Evolutionary conservation across 202 grass and related monocot species (phyloP).

Genomic region (Zizania palustris): DNA sequence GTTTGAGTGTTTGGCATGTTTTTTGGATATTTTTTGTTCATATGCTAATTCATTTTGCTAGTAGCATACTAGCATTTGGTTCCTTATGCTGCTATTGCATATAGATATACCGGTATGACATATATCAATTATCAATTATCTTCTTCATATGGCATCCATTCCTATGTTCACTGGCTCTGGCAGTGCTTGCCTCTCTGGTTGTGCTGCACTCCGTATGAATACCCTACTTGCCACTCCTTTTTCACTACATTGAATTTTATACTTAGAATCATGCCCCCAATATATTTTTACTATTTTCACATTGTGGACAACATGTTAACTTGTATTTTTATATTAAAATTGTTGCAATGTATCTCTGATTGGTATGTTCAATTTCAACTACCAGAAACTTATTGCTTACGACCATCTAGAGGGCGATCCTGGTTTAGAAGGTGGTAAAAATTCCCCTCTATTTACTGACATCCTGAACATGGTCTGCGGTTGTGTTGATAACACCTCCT

Average conservation of each 20-base stretch:
- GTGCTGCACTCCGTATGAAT: slow-evolving; percentile 11
- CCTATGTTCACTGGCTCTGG: slow-evolving; percentile 1
- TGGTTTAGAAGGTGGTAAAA: slow-evolving; percentile 92
- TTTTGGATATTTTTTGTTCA: slow-evolving; percentile 24
- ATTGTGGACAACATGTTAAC: slow-evolving; percentile 9
- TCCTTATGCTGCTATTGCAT: neutral
- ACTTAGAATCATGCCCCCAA: slow-evolving; percentile 15
- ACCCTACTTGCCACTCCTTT: slow-evolving; percentile 2
- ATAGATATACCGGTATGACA: no score
- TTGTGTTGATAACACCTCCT: slow-evolving; percentile 93
- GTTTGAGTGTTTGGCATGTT: neutral
- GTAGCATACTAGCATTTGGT: slow-evolving; percentile 27
- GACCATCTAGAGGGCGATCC: slow-evolving; percentile 99
- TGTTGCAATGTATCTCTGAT: slow-evolving; percentile 39
- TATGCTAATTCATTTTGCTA: slow-evolving; percentile 8
- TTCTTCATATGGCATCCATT: neutral
- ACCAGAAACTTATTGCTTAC: slow-evolving; percentile 99
- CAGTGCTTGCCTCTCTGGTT: slow-evolving; percentile 15
- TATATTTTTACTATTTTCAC: slow-evolving; percentile 23
- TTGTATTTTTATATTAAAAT: slow-evolving; percentile 22
- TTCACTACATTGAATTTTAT: neutral
- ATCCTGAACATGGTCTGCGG: slow-evolving; percentile 87
- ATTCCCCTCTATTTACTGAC: slow-evolving; percentile 83
- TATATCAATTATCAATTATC: no score
- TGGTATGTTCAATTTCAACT: slow-evolving; percentile 46